These are phyloP conservation scores for Cystobasidium slooffiae DNA, from an alignment of 1,284 basidiomycete species.

Conservation along the genomic window DNA sequence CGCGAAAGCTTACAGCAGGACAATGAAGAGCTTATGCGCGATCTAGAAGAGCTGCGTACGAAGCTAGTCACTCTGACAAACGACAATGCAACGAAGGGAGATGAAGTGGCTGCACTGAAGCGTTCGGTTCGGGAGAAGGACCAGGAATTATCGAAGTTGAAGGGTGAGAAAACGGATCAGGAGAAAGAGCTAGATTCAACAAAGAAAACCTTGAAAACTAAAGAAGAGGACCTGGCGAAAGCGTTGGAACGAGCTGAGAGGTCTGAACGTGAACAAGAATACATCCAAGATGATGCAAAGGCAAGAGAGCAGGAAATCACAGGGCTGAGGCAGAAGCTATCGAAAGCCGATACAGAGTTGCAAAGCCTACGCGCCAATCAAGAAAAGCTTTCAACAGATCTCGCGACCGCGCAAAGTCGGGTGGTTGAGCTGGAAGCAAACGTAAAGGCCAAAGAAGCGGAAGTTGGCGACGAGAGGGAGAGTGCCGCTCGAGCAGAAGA, in stretches of 20 bases:
- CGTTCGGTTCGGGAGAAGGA: conserved; percentile 40
- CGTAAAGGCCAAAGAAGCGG: not conserved
- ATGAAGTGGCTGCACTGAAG: conserved; percentile 32
- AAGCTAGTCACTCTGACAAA: conserved; percentile 43
- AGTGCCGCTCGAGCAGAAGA: conserved; percentile 1
- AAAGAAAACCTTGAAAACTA: conserved; percentile 22
- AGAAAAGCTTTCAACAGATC: conserved; percentile 9
- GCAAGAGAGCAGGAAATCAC: conserved; percentile 35
- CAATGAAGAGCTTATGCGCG: conserved; percentile 45
- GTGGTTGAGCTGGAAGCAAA: conserved; percentile 6
- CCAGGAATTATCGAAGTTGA: conserved; percentile 3
- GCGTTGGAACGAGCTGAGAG: conserved; percentile 34
- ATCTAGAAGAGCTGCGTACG: conserved; percentile 44
- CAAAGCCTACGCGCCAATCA: not conserved
- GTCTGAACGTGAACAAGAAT: conserved; percentile 27
- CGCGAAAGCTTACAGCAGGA: conserved; percentile 41
- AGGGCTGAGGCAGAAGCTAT: conserved; percentile 12
- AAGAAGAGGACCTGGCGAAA: conserved; percentile 43
- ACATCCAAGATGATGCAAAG: conserved; percentile 34
- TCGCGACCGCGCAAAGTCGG: not conserved
- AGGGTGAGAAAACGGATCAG: conserved; percentile 37
- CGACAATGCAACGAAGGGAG: conserved; percentile 29
- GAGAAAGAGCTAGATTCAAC: conserved; percentile 31
- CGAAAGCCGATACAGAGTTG: conserved; percentile 9
- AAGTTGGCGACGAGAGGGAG: not conserved